A percentile compares a stretch with the other conserved stretches of the same genome.
Conservation (phyloP, 176 grass and related monocot genomes). For the Ensete glaucum region DNA sequence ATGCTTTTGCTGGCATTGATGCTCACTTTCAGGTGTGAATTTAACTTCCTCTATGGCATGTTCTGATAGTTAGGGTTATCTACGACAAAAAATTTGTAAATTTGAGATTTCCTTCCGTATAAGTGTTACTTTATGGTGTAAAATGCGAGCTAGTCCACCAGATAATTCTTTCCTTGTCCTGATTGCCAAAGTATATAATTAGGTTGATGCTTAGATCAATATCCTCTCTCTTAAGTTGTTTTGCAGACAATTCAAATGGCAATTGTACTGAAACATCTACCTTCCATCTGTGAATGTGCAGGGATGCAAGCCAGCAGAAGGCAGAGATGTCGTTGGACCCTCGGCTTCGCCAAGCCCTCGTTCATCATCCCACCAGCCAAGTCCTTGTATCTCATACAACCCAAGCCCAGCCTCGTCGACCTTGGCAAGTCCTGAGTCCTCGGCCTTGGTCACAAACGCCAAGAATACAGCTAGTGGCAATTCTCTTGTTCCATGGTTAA, state of each 20-base stretch:
- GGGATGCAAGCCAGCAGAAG: conserved; percentile 7
- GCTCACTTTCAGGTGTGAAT: too few species aligned
- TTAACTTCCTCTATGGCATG: too few species aligned
- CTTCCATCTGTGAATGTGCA: not conserved
- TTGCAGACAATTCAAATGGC: not conserved
- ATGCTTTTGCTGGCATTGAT: too few species aligned
- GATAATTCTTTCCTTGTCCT: not conserved
- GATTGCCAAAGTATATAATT: not conserved
- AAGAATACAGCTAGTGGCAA: conserved; percentile 13
- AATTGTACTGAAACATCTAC: not conserved
- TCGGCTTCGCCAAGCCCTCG: conserved; percentile 20
- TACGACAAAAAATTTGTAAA: too few species aligned
- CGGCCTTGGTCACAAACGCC: conserved; percentile 6
- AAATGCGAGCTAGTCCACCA: not conserved
- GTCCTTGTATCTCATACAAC: conserved; percentile 15
- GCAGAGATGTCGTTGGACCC: not conserved
- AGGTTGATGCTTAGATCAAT: too few species aligned
- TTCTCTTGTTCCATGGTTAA: conserved; percentile 18
- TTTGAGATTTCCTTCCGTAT: too few species aligned
- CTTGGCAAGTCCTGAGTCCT: conserved; percentile 19
- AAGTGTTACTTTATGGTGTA: not conserved
- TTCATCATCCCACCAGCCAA: conserved; percentile 22
- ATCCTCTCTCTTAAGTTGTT: not conserved
- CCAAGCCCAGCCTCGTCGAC: conserved; percentile 19
- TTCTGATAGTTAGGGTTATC: too few species aligned